Conservation (phyloP, 495 filamentous ascomycete genomes). For the Clavariopsis aquatica region DNA sequence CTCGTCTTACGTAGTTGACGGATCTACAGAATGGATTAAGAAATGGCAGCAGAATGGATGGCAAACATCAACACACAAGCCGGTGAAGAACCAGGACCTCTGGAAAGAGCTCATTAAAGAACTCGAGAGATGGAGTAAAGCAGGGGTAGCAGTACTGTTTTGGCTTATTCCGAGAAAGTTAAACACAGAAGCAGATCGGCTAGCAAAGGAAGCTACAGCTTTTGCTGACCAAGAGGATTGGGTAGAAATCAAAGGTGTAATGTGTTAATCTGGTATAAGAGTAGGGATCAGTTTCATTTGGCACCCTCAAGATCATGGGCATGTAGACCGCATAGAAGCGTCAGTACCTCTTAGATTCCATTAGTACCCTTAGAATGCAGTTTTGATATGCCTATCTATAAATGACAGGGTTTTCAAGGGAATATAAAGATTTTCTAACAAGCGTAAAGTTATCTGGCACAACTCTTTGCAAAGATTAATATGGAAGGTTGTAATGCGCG, state of each 20-base stretch:
- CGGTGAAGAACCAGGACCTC: conserved; percentile 49
- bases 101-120: conserved; percentile 49
- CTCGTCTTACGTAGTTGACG: conserved; percentile 50
- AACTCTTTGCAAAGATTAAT: no score
- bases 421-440: no score
- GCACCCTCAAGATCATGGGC: no score
- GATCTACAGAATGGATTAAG: conserved; percentile 46
- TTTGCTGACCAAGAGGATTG: not conserved
- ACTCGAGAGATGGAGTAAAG: conserved; percentile 36
- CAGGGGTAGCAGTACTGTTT: conserved; percentile 44
- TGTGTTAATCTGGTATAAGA: no score
- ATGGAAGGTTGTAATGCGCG: no score
- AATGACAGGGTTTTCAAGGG: no score
- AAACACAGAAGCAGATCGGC: conserved; percentile 48
- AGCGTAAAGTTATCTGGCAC: no score
- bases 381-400: no score
- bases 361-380: no score
- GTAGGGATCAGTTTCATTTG: no score
- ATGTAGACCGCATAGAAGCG: no score
- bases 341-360: no score
- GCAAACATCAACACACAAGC: conserved; percentile 25
- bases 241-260: not conserved
- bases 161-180: conserved; percentile 50
- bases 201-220: conserved; percentile 45
- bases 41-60: conserved; percentile 50